Conservation (phyloP, 805 yeast species). For the Lachancea dasiensis region DNA sequence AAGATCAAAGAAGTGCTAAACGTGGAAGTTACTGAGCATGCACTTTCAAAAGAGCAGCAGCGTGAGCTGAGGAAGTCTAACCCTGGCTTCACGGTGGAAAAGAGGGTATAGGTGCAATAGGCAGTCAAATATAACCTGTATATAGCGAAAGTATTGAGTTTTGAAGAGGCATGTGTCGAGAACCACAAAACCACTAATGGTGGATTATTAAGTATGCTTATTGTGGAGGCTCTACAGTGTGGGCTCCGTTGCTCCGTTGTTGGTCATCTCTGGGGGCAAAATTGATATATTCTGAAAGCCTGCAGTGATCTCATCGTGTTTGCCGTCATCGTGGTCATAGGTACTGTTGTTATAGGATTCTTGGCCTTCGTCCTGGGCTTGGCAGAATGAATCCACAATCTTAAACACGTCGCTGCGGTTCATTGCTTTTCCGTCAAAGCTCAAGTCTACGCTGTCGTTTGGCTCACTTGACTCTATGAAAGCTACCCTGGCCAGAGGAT, state of each 20-base stretch:
- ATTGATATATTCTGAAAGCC: slow-evolving; percentile 1
- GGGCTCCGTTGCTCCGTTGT: background rate
- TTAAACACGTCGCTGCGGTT: slow-evolving; percentile 38
- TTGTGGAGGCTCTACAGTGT: background rate
- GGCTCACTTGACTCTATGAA: slow-evolving; percentile 4
- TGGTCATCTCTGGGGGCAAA: slow-evolving; percentile 6
- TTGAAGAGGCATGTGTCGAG: background rate
- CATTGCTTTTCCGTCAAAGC: slow-evolving; percentile 43
- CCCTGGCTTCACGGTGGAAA: slow-evolving; percentile 57
- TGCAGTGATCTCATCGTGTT: slow-evolving; percentile 1
- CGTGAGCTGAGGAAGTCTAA: slow-evolving; percentile 51
- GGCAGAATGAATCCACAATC: slow-evolving; percentile 36
- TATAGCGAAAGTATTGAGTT: slow-evolving; percentile 4
- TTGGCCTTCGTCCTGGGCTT: slow-evolving; percentile 33
- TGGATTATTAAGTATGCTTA: background rate
- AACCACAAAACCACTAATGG: no score
- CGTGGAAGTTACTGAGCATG: slow-evolving; percentile 63
- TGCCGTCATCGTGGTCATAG: slow-evolving; percentile 3
- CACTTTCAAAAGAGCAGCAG: slow-evolving; percentile 46
- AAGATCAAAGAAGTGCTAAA: slow-evolving; percentile 79
- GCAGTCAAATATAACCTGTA: slow-evolving; percentile 5
- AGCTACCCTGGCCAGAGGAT: slow-evolving; percentile 2
- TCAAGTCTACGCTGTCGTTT: slow-evolving; percentile 35
- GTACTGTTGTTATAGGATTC: slow-evolving; percentile 7
- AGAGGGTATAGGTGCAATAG: slow-evolving; percentile 17